Evolutionary conservation across 192 early-diverging fungal species (phyloP), one percentile per base, ranked within the genome.

Genomic region (Coemansia sp.): DNA sequence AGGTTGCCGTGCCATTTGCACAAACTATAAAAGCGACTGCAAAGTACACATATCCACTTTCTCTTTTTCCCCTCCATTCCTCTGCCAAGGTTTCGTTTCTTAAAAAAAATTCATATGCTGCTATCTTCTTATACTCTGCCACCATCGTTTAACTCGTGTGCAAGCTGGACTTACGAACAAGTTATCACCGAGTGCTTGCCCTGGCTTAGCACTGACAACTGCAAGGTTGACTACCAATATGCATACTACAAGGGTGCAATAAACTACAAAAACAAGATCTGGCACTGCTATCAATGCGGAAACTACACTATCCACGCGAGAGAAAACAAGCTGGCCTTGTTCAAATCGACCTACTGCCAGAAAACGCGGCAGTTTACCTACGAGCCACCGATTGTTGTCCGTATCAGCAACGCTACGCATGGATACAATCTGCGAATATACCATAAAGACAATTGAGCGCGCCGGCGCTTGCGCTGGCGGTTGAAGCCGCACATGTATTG

Each of bases 71-170:
- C 19, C 19, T 8, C 38, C n/a, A 34, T n/a, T n/a, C n/a, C n/a
- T n/a, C n/a, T n/a, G n/a, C n/a, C 22, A 14, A 58, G 21, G 14
- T 30, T 28, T 30, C 12, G 14, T 35, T 12, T 45, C 40, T 20
- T 20, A 17, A 23, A 54, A 19, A 41, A 42, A 41, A 19, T 36
- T 7, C 8, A 11, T 14, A 55, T 55, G 53, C 39, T 55, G 12
- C 14, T 55, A 21, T 55, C 53, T 1, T 55, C 53, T 7, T 55
- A 55, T 19, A 31, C 40, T 12, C 53, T 55, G 8, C 53, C 53
- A 0, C 20, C 2, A 19, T 21, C 10, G 17, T 42, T 19, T 17
- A 42, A n/a, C 23, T 2, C 38, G 4, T 20, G 29, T 5, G 7
- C 26, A 1, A 17, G 10, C 27, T 42, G 38, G 52, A n/a, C 38